A percentile compares a stretch with the other conserved stretches of the same genome.
Conservation (phyloP, 257 asterid genomes). For the Galeopsis tetrahit region DNA sequence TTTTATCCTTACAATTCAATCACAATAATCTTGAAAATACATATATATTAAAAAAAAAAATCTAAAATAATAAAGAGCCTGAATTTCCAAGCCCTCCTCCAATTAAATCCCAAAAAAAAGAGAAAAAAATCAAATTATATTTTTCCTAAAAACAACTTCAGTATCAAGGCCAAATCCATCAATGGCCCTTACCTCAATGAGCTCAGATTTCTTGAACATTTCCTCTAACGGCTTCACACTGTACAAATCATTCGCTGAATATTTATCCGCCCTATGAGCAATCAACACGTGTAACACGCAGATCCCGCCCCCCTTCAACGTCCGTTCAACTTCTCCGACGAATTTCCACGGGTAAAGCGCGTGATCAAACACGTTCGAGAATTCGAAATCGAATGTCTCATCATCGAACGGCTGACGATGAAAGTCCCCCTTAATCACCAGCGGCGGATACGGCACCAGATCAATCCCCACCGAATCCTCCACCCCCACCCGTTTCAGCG, state of each 20-base stretch:
- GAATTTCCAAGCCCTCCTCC: too few species aligned
- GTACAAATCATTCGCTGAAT: constrained; percentile 84
- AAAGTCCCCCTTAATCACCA: constrained; percentile 87
- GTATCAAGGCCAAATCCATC: constrained; percentile 95
- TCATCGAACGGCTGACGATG: constrained; percentile 80
- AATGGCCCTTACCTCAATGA: constrained; percentile 57
- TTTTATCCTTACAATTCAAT: too few species aligned
- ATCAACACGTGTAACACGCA: constrained; percentile 87
- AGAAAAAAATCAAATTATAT: not conserved
- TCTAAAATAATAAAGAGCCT: too few species aligned
- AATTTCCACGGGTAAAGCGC: constrained; percentile 86
- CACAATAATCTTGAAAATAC: too few species aligned
- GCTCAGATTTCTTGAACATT: constrained; percentile 66
- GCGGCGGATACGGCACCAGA: constrained; percentile 87
- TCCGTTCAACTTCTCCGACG: constrained; percentile 86
- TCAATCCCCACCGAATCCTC: constrained; percentile 77
- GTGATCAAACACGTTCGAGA: constrained; percentile 95
- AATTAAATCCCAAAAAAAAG: not conserved
- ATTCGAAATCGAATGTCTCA: constrained; percentile 74
- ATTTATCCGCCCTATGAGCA: constrained; percentile 71
- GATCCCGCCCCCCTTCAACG: constrained; percentile 66
- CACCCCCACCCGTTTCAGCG: constrained; percentile 70
- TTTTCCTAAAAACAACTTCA: constrained; percentile 78
- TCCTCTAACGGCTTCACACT: constrained; percentile 78
- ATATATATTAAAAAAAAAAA: too few species aligned